Base-by-base conservation (phyloP, 192 early-diverging fungal species). In the Chytriomyces sp. region DNA sequence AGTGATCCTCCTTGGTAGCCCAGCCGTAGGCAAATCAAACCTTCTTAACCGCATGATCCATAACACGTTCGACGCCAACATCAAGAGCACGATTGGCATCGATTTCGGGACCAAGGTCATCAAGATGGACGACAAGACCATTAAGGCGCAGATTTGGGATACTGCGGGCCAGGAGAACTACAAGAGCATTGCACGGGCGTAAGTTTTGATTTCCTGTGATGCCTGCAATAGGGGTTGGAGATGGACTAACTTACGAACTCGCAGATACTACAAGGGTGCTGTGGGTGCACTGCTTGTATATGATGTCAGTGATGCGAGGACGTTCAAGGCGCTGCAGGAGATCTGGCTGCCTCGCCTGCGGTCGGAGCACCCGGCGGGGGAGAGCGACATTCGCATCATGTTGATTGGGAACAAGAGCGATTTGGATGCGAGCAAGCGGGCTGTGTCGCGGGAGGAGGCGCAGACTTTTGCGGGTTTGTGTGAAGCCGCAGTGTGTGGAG, bases 111-210 rank as follows among this genome's bases (percentile, higher is more conserved):
- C 94, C 36, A 84, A 94, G 71, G 91, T 87, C 82, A 96, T 99
- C 73, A 90, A 96, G 78, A 93, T 99, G 38, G 95, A 98, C 64
- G 84, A 86, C 67, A 99, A 99, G 86, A 95, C 92, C 19, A 95
- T 99, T 81, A 99, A 98, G 83, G 94, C 94, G 55, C 96, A 99
- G 80, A 98, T 99, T 81, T 99, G 97, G 97, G 97, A 99, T 85
- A 99, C 97, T 66, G 97, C 94, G 73, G 89, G 87, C 66, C 90
- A 92, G 80, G 90, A 92, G 67, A 60, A 81, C 14, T 84, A 83
- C 80, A 53, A 81, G 56, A 78, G 79, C 17, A 84, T 84, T 61
- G 83, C 86, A 5, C 75, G 74, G 62, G 85, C 85, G 84, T 87
- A 82, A 28, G 82, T 83, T 26, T 30, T 22, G 22, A 12, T 2